Evolutionary conservation across 257 asterid genomes (phyloP), one percentile per base, ranked within the genome.

Genomic region (Solanum sparsipilum): DNA sequence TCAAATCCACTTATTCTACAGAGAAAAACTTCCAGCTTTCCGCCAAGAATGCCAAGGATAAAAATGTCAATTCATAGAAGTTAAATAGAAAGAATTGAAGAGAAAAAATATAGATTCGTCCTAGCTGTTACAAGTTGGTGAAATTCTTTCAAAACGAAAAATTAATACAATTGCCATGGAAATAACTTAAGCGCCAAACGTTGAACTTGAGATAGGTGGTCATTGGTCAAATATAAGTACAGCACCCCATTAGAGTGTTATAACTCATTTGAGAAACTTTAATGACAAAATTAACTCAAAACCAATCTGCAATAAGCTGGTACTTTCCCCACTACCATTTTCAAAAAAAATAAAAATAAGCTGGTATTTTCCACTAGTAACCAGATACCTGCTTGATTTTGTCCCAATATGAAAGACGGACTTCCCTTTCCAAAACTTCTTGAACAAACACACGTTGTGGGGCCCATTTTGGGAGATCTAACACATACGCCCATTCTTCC

Each of bases 341-440:
- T 35, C 8, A 35, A 35, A 35, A 35, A 35, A 35, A 35, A 35
- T 1, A 5, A 35, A 35, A 46, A 81, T 29, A 46, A 81, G 70
- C 29, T 81, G 70, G 70, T 81, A n/a, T 81, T 81, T 56, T 81
- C 68, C 41, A 34, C 23, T 84, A 74, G 44, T 16, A 27, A 86
- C 72, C 25, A 41, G 38, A 38, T 88, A 96, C 99, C 99, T 96
- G 99, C 93, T 96, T 96, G 88, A 97, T 94, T 91, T 96, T 96
- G 89, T 97, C 99, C 98, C 98, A 95, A 48, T 96, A 96, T 87
- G 99, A 97, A 88, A 96, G 92, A 38, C 99, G 99, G 23, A 95
- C 94, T 95, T 97, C 99, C 93, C 99, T 94, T 91, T 97, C 99
- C 94, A 97, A 89, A 89, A 97, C 98, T 94, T 97, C 99, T 92